Base-by-base conservation (phyloP, 1,139 yeast genomes). In the Taphrina communis region DNA sequence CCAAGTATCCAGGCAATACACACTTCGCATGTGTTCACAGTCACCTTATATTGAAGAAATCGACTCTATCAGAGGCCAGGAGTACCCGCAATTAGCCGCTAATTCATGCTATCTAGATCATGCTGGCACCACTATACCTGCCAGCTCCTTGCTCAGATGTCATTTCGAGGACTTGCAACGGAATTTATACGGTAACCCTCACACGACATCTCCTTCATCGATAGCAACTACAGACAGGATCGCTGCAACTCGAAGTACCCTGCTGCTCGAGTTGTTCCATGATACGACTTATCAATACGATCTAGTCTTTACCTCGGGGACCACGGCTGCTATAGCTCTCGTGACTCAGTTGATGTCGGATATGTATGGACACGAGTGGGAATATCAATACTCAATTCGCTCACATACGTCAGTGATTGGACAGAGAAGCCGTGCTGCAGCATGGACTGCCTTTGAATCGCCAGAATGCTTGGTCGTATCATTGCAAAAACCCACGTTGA, bases 371-470 rank as follows among this genome's bases (percentile, higher is more conserved):
- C 38, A 44, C n/a, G 36, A 50, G n/a, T 56, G 69, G 59, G 52
- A 73, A 17, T 79, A 75, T 69, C 66, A 70, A 0, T 80, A 80
- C 69, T 72, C 76, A 31, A 63, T 70, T 8, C 80, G 81, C 65
- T 75, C 80, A 1, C 84, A 81, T 70, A 81, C 84, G 0, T 81
- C 83, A 0, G 35, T 80, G 1, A 74, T 82, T 4, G 84, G 84
- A 0, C 71, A 81, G 25, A 71, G 84, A 36, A 75, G 73, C 38
- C 70, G 77, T n/a, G 74, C 81, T 2, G 58, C 65, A 1, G 56
- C 70, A 6, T 25, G 52, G 52, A 42, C 38, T 6, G 53, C 36
- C 9, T 36, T 44, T 8, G n/a, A 38, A 6, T 50, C 63, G 42
- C 17, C 61, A 5, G 6, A 9, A 6, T 1, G 21, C 9, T 35